Evolutionary conservation across 2,329 filamentous ascomycete species (phyloP).

Genomic region (Grosmannia penicillata): DNA sequence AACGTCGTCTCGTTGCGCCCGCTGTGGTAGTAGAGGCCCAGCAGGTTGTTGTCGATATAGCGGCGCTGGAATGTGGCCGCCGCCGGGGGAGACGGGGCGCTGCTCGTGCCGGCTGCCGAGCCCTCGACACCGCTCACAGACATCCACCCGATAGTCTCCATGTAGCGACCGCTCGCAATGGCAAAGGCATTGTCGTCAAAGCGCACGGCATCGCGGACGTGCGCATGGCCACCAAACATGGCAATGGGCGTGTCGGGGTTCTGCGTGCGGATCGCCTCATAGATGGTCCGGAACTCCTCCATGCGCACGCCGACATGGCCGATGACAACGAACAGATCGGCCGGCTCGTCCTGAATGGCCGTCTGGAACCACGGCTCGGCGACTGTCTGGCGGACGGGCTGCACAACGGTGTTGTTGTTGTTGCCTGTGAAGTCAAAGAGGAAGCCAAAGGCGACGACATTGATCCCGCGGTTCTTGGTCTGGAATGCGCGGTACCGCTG

Average conservation of each 20-base stretch:
- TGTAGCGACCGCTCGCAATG: constrained; percentile 77
- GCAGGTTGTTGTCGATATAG: constrained; percentile 91
- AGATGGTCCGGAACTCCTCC: constrained; percentile 63
- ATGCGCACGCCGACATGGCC: constrained; percentile 78
- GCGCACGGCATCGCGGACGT: constrained; percentile 70
- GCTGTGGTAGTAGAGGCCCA: constrained; percentile 70
- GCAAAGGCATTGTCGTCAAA: constrained; percentile 70
- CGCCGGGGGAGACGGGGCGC: too few relatives aligned
- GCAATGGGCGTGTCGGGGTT: constrained; percentile 76
- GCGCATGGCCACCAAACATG: constrained; percentile 82
- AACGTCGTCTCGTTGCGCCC: constrained; percentile 59
- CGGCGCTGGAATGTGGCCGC: constrained; percentile 49
- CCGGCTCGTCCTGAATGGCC: constrained; percentile 59
- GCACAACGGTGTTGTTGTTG: constrained; percentile 78
- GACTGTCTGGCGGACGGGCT: constrained; percentile 64
- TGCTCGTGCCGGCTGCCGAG: too few relatives aligned
- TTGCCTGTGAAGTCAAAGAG: constrained; percentile 88
- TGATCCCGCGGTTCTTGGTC: constrained; percentile 75
- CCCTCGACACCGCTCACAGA: constrained; percentile 38
- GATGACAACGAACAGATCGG: constrained; percentile 74
- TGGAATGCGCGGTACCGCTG: constrained; percentile 77
- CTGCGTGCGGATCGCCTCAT: constrained; percentile 58
- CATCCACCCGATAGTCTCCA: constrained; percentile 92
- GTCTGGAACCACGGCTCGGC: constrained; percentile 80
- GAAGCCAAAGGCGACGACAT: constrained; percentile 82